These are phyloP conservation scores for Chlorokybus atmophyticus DNA, from an alignment of 139 green algal genomes.

Conservation along the genomic window DNA sequence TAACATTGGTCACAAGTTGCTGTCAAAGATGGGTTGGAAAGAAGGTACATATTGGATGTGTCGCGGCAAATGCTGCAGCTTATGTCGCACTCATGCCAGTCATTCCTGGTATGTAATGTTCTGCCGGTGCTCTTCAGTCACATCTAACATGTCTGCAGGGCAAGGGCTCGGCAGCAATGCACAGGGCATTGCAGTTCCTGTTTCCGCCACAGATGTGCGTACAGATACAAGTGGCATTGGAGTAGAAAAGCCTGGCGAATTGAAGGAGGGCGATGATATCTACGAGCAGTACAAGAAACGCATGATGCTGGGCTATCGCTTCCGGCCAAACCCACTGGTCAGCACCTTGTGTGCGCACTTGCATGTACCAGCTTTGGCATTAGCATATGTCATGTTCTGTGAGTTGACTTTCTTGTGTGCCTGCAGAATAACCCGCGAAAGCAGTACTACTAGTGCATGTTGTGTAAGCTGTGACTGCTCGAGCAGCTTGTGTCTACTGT, in stretches of 20 bases:
- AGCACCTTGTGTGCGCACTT: too few species aligned
- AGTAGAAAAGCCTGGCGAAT: constrained; percentile 4
- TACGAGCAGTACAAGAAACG: constrained; percentile 31
- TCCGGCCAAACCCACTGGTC: constrained; percentile 23
- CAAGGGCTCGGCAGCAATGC: background rate
- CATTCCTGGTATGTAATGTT: too few species aligned
- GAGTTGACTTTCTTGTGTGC: too few species aligned
- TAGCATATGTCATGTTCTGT: too few species aligned
- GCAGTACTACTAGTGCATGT: too few species aligned
- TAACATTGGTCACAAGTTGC: constrained; percentile 66
- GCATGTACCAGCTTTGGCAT: too few species aligned
- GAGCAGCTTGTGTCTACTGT: too few species aligned
- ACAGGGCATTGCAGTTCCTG: background rate
- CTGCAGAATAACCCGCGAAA: too few species aligned
- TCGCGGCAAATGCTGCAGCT: too few species aligned
- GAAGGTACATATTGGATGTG: too few species aligned
- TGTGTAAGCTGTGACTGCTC: too few species aligned
- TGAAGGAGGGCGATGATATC: constrained; percentile 15
- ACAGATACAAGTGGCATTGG: constrained; percentile 13
- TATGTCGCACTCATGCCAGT: too few species aligned
- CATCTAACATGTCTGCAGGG: background rate
- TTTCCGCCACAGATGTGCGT: background rate
- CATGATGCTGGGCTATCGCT: constrained; percentile 28
- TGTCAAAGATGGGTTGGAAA: constrained; percentile 65
- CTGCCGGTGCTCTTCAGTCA: background rate